Conservation (phyloP, 352 stramenopile genomes). For the Phytophthora fragariae region DNA sequence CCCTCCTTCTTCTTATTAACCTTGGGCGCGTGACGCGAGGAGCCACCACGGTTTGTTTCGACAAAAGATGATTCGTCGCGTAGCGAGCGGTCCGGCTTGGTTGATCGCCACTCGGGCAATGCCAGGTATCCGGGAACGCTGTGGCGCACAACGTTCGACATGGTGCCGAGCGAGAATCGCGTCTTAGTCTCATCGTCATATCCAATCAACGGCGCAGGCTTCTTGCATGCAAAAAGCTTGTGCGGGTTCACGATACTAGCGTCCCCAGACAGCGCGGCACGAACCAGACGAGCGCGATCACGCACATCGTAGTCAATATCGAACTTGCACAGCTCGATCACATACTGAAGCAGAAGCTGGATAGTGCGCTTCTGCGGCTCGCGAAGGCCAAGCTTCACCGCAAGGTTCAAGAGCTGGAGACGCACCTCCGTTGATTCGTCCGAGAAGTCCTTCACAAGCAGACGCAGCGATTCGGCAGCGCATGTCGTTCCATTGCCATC, state of each 20-base stretch:
- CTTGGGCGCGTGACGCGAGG: constrained; percentile 31
- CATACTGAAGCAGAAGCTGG: constrained; percentile 87
- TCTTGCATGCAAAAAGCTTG: constrained; percentile 84
- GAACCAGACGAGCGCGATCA: constrained; percentile 91
- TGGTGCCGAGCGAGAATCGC: constrained; percentile 86
- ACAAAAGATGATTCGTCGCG: constrained; percentile 75
- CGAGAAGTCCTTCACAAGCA: constrained; percentile 90
- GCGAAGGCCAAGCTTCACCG: constrained; percentile 90
- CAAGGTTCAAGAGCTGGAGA: constrained; percentile 92
- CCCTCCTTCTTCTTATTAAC: constrained; percentile 46
- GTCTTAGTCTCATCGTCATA: constrained; percentile 77
- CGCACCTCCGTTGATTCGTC: constrained; percentile 91
- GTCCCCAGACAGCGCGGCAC: constrained; percentile 68
- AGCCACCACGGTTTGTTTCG: constrained; percentile 41
- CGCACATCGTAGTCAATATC: constrained; percentile 94
- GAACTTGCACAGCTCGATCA: constrained; percentile 94
- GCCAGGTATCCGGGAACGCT: constrained; percentile 83
- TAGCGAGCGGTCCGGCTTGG: constrained; percentile 72
- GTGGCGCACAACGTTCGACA: constrained; percentile 90
- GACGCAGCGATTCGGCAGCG: constrained; percentile 83
- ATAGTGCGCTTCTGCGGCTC: constrained; percentile 78
- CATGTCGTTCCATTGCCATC: constrained; percentile 70
- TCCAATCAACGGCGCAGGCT: constrained; percentile 79
- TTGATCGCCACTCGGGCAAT: constrained; percentile 77
- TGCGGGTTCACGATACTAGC: constrained; percentile 66